phyloP scores from a whole-genome alignment of 305 asterid genomes.

The Solanum hybrid region DNA sequence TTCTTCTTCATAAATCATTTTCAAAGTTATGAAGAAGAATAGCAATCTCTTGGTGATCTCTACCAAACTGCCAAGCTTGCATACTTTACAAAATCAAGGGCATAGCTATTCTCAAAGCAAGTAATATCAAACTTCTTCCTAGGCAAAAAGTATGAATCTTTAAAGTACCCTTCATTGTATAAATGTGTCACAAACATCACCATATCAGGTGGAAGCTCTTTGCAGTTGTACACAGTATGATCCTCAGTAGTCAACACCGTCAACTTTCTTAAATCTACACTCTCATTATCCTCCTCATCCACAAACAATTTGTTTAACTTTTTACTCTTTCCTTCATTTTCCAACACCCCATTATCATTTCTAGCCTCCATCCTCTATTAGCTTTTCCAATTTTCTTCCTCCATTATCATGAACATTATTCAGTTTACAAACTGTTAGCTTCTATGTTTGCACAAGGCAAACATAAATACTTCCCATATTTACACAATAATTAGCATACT shows the following conservation, averaged over 20 bases:
- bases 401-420: not conserved
- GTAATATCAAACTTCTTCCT: slow-evolving; percentile 28
- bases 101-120: slow-evolving; percentile 40
- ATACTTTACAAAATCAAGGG: slow-evolving; percentile 39
- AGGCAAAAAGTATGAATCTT: slow-evolving; percentile 33
- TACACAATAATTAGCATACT: not conserved
- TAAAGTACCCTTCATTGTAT: slow-evolving; percentile 41
- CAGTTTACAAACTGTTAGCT: not conserved
- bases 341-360: not conserved
- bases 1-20: not conserved
- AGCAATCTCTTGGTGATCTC: slow-evolving; percentile 52
- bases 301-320: slow-evolving; percentile 24
- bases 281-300: not conserved
- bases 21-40: not conserved
- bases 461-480: not conserved
- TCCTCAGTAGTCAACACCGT: slow-evolving; percentile 30
- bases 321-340: slow-evolving; percentile 4
- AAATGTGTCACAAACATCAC: slow-evolving; percentile 26
- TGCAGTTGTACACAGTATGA: slow-evolving; percentile 9
- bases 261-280: slow-evolving; percentile 1
- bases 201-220: slow-evolving; percentile 27
- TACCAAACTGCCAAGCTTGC: slow-evolving; percentile 55
- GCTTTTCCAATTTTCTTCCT: slow-evolving; percentile 7
- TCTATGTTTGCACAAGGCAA: not conserved
- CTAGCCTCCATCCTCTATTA: not conserved